These are phyloP conservation scores for Cytospora leucostoma DNA, from an alignment of 2,329 filamentous ascomycete genomes.

Conservation along the genomic window DNA sequence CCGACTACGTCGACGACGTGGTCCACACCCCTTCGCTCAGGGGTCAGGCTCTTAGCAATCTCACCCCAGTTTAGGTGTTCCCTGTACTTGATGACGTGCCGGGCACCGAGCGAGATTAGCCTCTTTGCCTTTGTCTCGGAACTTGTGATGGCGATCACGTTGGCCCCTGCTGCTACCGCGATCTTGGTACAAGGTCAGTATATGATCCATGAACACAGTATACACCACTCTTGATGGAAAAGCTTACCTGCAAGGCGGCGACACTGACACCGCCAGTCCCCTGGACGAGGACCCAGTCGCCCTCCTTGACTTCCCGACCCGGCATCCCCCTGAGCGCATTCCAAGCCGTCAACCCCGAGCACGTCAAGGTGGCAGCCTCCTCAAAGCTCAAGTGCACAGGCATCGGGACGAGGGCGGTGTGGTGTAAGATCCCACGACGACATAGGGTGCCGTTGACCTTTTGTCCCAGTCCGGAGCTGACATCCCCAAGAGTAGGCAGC, in stretches of 20 bases:
- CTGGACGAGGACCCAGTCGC: slow-evolving; percentile 40
- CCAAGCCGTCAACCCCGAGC: slow-evolving; percentile 53
- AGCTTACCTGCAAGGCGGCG: slow-evolving; percentile 38
- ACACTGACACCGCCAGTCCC: slow-evolving; percentile 45
- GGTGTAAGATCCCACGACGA: slow-evolving; percentile 58
- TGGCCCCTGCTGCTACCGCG: slow-evolving; percentile 52
- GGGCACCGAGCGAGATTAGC: slow-evolving; percentile 58
- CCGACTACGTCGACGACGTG: slow-evolving; percentile 69
- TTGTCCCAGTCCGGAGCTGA: slow-evolving; percentile 55
- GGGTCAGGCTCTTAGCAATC: slow-evolving; percentile 52
- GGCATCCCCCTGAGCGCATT: slow-evolving; percentile 52
- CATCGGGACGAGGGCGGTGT: slow-evolving; percentile 56
- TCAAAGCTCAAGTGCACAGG: slow-evolving; percentile 45
- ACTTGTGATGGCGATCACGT: slow-evolving; percentile 61
- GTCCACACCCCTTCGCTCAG: slow-evolving; percentile 55
- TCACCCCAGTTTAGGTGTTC: slow-evolving; percentile 58
- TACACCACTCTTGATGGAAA: background rate
- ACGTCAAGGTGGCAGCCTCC: slow-evolving; percentile 48
- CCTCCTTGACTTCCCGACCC: slow-evolving; percentile 42
- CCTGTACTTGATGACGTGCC: slow-evolving; percentile 63
- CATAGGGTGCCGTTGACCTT: slow-evolving; percentile 58
- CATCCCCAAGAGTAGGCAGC: slow-evolving; percentile 29
- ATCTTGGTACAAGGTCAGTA: slow-evolving; percentile 8
- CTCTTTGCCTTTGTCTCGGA: slow-evolving; percentile 54
- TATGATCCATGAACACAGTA: background rate